Evolutionary conservation across 2,329 filamentous ascomycete genomes (phyloP).

Genomic region (Phialophora expanda): DNA sequence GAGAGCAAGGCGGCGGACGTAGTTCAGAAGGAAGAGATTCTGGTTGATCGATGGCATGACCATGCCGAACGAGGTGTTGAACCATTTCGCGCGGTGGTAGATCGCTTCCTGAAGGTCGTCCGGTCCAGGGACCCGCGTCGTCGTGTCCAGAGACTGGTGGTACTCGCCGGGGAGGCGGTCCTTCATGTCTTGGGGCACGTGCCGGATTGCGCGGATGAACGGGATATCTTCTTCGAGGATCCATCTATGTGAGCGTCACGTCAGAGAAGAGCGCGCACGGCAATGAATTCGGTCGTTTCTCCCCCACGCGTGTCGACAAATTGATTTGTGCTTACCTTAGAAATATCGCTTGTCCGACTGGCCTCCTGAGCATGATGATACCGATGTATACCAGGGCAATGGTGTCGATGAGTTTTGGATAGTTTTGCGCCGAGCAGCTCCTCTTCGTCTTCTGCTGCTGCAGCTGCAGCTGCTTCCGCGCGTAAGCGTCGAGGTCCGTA

Average conservation of each 20-base stretch:
- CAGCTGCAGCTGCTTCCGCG: conserved; percentile 43
- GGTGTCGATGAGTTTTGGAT: conserved; percentile 74
- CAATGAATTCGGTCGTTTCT: background rate
- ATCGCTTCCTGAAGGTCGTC: conserved; percentile 69
- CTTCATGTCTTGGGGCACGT: conserved; percentile 52
- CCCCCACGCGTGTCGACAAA: background rate
- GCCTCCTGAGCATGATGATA: conserved; percentile 73
- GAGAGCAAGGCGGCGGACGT: conserved; percentile 72
- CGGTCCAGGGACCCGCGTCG: conserved; percentile 50
- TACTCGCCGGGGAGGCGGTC: conserved; percentile 52
- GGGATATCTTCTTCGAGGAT: conserved; percentile 69
- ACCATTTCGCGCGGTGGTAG: conserved; percentile 66
- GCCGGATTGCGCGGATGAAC: conserved; percentile 67
- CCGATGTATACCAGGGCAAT: conserved; percentile 81
- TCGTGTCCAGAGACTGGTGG: conserved; percentile 47
- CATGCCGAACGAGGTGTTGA: conserved; percentile 71
- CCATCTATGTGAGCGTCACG: conserved; percentile 56
- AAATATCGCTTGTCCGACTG: conserved; percentile 76
- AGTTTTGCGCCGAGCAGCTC: conserved; percentile 44
- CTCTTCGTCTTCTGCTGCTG: conserved; percentile 46
- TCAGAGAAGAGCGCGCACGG: conserved; percentile 42
- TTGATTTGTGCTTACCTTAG: conserved; percentile 47
- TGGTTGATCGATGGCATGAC: conserved; percentile 74
- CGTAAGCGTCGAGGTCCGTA: conserved; percentile 35
- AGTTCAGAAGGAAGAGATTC: conserved; percentile 70